phyloP scores from a whole-genome alignment of 352 stramenopile genomes.

The Pythium angustatum region DNA sequence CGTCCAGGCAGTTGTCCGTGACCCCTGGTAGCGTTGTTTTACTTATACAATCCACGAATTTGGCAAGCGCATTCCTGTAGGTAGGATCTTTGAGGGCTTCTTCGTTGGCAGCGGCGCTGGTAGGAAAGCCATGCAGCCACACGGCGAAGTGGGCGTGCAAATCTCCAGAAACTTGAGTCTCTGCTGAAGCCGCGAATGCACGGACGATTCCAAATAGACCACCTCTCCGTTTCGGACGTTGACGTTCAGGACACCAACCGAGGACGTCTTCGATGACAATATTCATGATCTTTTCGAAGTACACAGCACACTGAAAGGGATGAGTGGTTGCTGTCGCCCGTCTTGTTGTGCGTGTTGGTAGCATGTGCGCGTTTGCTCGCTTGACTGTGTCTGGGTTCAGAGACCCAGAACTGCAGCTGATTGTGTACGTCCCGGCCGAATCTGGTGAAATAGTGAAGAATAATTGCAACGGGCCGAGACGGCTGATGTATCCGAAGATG shows the following conservation, averaged over 20 bases:
- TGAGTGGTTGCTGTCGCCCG: conserved; percentile 16
- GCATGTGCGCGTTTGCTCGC: conserved; percentile 16
- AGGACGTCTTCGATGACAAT: not conserved
- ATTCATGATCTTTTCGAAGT: not conserved
- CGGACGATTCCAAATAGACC: conserved; percentile 2
- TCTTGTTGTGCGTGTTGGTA: conserved; percentile 18
- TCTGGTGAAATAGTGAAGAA: conserved; percentile 36
- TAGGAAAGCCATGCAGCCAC: conserved; percentile 1
- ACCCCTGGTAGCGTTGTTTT: too few species aligned
- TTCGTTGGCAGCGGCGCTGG: not conserved
- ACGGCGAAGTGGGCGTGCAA: conserved; percentile 4
- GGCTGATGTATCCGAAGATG: conserved; percentile 31
- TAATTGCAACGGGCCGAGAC: conserved; percentile 29
- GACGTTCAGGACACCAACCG: not conserved
- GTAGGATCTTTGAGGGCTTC: not conserved
- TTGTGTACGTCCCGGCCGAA: conserved; percentile 17
- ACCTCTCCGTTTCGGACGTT: not conserved
- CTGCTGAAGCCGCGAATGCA: not conserved
- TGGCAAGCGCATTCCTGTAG: too few species aligned
- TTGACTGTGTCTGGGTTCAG: not conserved
- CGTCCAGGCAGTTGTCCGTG: too few species aligned
- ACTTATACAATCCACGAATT: conserved; percentile 1
- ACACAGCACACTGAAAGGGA: conserved; percentile 27
- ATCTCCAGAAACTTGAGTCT: conserved; percentile 4
- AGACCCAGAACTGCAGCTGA: not conserved